Evolutionary conservation across 192 early-diverging fungal genomes (phyloP).

Genomic region (Allomyces macrogynus): DNA sequence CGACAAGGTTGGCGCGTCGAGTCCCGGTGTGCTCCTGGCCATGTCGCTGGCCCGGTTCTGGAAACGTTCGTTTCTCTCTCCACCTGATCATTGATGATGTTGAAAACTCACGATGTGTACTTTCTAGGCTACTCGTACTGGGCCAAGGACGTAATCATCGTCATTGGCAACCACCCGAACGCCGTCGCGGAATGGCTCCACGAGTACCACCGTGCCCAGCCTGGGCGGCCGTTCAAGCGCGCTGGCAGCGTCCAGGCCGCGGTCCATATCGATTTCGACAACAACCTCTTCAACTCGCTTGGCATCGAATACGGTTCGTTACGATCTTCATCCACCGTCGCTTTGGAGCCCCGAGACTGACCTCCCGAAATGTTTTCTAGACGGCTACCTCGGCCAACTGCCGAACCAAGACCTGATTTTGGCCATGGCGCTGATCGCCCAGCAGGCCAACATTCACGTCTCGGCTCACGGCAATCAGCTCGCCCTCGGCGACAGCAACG

Average conservation of each 20-base stretch:
- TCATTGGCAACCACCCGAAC: background rate
- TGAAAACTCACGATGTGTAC: background rate
- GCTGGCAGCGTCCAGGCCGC: background rate
- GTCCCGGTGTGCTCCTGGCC: background rate
- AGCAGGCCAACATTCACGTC: too few relatives aligned
- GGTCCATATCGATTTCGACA: background rate
- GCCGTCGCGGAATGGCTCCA: background rate
- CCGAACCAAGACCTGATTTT: too few relatives aligned
- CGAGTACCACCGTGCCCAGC: background rate
- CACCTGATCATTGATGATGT: background rate
- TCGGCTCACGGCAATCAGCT: too few relatives aligned
- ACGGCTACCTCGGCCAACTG: too few relatives aligned
- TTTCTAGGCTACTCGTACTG: background rate
- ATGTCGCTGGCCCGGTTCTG: background rate
- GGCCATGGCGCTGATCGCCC: too few relatives aligned
- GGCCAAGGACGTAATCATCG: background rate
- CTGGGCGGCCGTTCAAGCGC: background rate
- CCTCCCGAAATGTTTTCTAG: too few relatives aligned
- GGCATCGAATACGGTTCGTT: background rate
- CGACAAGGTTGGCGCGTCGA: too few relatives aligned
- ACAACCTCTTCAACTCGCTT: background rate
- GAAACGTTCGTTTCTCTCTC: background rate
- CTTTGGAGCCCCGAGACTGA: too few relatives aligned
- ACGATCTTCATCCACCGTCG: too few relatives aligned
- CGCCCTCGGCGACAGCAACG: too few relatives aligned